phyloP scores from a whole-genome alignment of 2,329 filamentous ascomycete species.

The Curvularia sp. region DNA sequence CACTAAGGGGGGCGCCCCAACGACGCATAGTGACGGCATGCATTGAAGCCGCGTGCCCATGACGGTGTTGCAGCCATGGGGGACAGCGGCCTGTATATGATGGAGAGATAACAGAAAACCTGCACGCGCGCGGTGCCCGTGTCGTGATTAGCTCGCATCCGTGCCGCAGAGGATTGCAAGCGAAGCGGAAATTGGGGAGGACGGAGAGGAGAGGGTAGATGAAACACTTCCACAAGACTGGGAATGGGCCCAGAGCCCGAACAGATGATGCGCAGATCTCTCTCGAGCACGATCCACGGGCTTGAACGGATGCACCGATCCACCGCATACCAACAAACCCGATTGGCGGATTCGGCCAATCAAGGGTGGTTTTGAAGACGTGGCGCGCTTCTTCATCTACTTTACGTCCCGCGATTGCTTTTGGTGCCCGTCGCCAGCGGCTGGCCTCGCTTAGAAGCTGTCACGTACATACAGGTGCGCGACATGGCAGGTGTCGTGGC shows the following conservation, averaged over 20 bases:
- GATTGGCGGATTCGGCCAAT: constrained; percentile 19
- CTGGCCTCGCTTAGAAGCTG: constrained; percentile 24
- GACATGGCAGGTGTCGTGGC: neutral
- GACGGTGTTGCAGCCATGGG: neutral
- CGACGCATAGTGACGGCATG: constrained; percentile 23
- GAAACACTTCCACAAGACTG: constrained; percentile 24
- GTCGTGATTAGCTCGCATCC: constrained; percentile 3
- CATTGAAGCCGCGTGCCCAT: constrained; percentile 6
- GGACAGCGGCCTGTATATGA: neutral
- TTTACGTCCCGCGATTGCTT: constrained; percentile 14
- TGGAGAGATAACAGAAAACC: neutral
- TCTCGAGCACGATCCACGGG: constrained; percentile 16
- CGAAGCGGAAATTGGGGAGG: constrained; percentile 25
- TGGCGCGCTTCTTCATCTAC: constrained; percentile 13
- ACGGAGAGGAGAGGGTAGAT: constrained; percentile 11
- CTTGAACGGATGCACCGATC: constrained; percentile 20
- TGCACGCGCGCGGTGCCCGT: constrained; percentile 1
- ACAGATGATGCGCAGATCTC: constrained; percentile 26
- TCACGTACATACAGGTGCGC: constrained; percentile 13
- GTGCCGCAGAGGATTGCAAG: constrained; percentile 8
- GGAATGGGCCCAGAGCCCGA: constrained; percentile 8
- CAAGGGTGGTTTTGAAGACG: constrained; percentile 7
- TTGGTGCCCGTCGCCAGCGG: constrained; percentile 18
- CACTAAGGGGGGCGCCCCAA: constrained; percentile 4
- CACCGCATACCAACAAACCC: constrained; percentile 10